These are phyloP conservation scores for Hypocreales sp. DNA, from an alignment of 2,329 filamentous ascomycete genomes.

Conservation along the genomic window DNA sequence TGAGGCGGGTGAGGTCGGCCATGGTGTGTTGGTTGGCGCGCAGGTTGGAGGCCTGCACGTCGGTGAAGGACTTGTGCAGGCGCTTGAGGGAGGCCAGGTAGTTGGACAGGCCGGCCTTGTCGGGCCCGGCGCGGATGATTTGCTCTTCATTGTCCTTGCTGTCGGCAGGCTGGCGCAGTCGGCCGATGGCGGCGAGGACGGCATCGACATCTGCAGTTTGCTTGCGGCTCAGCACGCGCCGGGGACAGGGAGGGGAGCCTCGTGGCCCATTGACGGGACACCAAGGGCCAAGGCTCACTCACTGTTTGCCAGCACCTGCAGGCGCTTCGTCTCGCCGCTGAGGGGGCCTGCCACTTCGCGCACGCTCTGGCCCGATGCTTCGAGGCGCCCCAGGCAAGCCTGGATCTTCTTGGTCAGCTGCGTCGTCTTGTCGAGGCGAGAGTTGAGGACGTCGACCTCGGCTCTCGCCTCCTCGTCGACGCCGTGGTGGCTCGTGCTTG, in stretches of 20 bases:
- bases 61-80: slow-evolving; percentile 66
- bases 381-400: slow-evolving; percentile 67
- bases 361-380: slow-evolving; percentile 79
- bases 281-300: too few species aligned
- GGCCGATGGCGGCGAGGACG: slow-evolving; percentile 74
- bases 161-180: slow-evolving; percentile 78
- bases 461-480: slow-evolving; percentile 53
- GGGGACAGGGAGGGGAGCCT: too few species aligned
- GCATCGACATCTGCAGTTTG: slow-evolving; percentile 76
- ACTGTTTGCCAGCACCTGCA: slow-evolving; percentile 80
- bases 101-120: slow-evolving; percentile 64
- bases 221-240: too few species aligned
- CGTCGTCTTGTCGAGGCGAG: slow-evolving; percentile 76
- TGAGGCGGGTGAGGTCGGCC: slow-evolving; percentile 58
- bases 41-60: slow-evolving; percentile 81
- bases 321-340: slow-evolving; percentile 76
- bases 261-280: too few species aligned
- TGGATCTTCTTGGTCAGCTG: slow-evolving; percentile 93
- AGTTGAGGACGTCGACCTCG: slow-evolving; percentile 56
- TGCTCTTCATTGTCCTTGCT: slow-evolving; percentile 84
- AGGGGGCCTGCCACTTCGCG: slow-evolving; percentile 86
- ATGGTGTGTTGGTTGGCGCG: slow-evolving; percentile 85
- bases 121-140: slow-evolving; percentile 77
- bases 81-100: slow-evolving; percentile 86
- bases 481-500: slow-evolving; percentile 28